Evolutionary conservation across 345 rosid genomes (phyloP).

Genomic region (Fremontodendron californicum): DNA sequence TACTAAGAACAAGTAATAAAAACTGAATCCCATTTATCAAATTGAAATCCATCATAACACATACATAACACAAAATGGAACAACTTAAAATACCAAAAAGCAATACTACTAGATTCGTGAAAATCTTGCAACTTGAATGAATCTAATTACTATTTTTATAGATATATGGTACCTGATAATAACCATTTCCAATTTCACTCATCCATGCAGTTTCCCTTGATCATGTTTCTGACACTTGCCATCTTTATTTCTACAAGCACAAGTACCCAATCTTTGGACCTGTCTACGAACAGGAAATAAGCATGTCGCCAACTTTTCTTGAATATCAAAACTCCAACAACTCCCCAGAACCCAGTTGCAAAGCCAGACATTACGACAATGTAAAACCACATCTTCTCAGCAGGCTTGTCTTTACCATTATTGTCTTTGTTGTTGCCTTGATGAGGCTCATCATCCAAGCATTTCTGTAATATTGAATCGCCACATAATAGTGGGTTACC

Average conservation of each 20-base stretch:
- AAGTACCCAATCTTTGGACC: not conserved
- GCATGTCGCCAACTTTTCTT: not conserved
- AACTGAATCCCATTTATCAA: not conserved
- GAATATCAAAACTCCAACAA: not conserved
- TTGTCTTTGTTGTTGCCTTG: not conserved
- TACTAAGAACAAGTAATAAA: not conserved
- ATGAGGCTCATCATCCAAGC: not conserved
- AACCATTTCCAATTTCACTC: not conserved
- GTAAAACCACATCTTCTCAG: not conserved
- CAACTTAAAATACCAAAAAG: not conserved
- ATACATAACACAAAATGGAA: too few relatives aligned
- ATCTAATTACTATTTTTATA: too few relatives aligned
- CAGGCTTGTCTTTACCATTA: not conserved
- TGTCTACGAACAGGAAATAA: not conserved
- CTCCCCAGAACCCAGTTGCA: conserved; percentile 9
- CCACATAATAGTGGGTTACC: not conserved
- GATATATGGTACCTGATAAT: not conserved
- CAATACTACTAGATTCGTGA: not conserved
- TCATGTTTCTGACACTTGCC: not conserved
- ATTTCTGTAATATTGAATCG: not conserved
- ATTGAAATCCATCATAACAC: too few relatives aligned
- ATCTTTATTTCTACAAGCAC: not conserved
- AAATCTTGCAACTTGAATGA: not conserved
- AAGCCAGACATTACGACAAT: conserved; percentile 7
- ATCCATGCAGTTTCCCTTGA: not conserved